phyloP scores from a whole-genome alignment of 202 grass and related monocot genomes.

The Elaeis oleifera region DNA sequence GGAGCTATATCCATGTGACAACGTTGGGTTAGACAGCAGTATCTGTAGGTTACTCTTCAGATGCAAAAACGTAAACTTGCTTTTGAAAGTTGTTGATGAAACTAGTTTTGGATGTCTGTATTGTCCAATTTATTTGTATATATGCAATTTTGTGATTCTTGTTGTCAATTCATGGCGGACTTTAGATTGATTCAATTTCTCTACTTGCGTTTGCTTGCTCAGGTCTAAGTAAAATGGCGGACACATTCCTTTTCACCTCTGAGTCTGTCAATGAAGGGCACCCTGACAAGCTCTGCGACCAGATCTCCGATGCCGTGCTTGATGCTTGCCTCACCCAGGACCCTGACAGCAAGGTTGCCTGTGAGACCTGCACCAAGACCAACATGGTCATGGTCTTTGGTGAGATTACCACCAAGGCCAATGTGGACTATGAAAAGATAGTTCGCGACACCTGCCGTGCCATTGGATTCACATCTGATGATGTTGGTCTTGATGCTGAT shows the following conservation, averaged over 20 bases:
- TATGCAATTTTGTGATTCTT: no score
- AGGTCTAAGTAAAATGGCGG: constrained; percentile 36
- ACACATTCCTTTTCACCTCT: constrained; percentile 85
- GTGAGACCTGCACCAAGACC: constrained; percentile 97
- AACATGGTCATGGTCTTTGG: constrained; percentile 99
- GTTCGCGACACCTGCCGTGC: constrained; percentile 90
- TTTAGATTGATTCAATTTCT: neutral
- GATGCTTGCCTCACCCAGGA: constrained; percentile 90
- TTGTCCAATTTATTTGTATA: no score
- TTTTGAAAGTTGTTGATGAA: no score
- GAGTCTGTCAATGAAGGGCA: constrained; percentile 98
- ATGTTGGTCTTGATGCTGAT: constrained; percentile 84
- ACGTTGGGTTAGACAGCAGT: no score
- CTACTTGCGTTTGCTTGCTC: neutral
- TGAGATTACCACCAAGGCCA: constrained; percentile 96
- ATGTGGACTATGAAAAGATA: constrained; percentile 93
- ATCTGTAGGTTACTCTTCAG: no score
- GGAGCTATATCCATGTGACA: no score
- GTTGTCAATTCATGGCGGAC: no score
- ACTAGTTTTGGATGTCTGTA: no score
- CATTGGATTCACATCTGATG: constrained; percentile 78
- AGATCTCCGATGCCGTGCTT: constrained; percentile 81
- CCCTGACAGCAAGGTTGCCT: constrained; percentile 96
- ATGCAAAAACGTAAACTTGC: no score
- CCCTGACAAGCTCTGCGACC: constrained; percentile 96